Conservation (phyloP, 352 stramenopile species). For the Pythium periplocum region DNA sequence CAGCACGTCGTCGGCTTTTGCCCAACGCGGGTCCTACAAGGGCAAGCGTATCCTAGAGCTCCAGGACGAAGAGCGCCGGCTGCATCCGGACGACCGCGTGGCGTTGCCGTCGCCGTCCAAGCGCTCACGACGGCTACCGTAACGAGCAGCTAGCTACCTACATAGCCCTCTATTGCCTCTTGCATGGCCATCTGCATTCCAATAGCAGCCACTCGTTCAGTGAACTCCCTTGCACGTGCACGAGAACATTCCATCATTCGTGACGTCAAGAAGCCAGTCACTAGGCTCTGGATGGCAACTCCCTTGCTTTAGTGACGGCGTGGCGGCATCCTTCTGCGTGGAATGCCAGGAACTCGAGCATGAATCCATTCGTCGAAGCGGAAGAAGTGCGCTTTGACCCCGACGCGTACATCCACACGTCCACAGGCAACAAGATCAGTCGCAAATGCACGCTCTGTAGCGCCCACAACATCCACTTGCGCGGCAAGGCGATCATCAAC, state of each 20-base stretch:
- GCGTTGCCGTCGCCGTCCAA: conserved; percentile 46
- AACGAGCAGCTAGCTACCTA: too few species aligned
- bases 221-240: too few species aligned
- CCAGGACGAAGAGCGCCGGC: conserved; percentile 66
- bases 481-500: conserved; percentile 77
- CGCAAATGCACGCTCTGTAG: conserved; percentile 31
- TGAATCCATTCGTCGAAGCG: conserved; percentile 30
- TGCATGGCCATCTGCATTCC: too few species aligned
- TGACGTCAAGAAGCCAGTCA: too few species aligned
- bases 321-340: neutral
- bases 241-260: too few species aligned
- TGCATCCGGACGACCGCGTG: conserved; percentile 45
- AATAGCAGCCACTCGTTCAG: too few species aligned
- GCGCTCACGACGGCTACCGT: conserved; percentile 23
- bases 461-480: conserved; percentile 49
- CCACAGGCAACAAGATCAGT: conserved; percentile 38
- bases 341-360: conserved; percentile 4
- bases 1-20: conserved; percentile 28
- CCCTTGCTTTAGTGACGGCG: too few species aligned
- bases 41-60: conserved; percentile 73
- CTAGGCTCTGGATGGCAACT: too few species aligned
- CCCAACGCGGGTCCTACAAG: conserved; percentile 36
- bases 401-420: conserved; percentile 31
- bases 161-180: too few species aligned
- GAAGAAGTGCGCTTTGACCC: conserved; percentile 20